These are phyloP conservation scores for Rhizomucor miehei DNA, from an alignment of 371 early-diverging fungal species.

Conservation along the genomic window DNA sequence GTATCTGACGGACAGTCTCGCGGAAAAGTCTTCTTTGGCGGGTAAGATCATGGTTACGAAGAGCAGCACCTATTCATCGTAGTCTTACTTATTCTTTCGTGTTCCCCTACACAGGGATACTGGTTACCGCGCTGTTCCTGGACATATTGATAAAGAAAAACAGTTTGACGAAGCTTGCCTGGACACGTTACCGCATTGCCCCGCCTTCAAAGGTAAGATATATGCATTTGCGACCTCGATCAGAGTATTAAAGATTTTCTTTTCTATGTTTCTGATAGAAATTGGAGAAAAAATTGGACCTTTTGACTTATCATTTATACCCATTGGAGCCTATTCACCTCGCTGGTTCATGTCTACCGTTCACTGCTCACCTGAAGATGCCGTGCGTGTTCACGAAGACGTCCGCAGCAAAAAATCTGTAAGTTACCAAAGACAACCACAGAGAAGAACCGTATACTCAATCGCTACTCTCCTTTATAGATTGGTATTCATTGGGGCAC, in stretches of 20 bases:
- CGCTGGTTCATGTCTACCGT: slow-evolving; percentile 67
- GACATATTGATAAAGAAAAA: slow-evolving; percentile 14
- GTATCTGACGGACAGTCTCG: slow-evolving; percentile 26
- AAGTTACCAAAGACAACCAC: slow-evolving; percentile 64
- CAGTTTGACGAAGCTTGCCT: slow-evolving; percentile 30
- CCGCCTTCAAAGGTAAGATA: slow-evolving; percentile 67
- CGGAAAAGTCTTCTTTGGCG: slow-evolving; percentile 65
- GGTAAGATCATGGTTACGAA: slow-evolving; percentile 23
- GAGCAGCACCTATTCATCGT: not conserved
- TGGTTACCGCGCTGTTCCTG: slow-evolving; percentile 61
- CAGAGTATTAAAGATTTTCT: not conserved
- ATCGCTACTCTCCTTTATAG: not conserved
- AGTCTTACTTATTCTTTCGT: no score
- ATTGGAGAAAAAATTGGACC: slow-evolving; percentile 72
- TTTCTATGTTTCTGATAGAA: no score
- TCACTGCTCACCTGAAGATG: slow-evolving; percentile 77
- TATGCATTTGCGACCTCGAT: not conserved
- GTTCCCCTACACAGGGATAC: slow-evolving; percentile 70
- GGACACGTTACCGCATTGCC: slow-evolving; percentile 61
- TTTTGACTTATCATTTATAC: slow-evolving; percentile 71
- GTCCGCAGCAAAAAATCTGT: slow-evolving; percentile 61
- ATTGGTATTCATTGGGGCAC: slow-evolving; percentile 45
- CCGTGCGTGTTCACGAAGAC: slow-evolving; percentile 74
- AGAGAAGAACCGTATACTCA: no score
- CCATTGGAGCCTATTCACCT: slow-evolving; percentile 83